Percentiles rank a stretch among this genome's conserved stretches.
Conservation (phyloP, 441 rosid genomes). For the Sinapis alba region DNA sequence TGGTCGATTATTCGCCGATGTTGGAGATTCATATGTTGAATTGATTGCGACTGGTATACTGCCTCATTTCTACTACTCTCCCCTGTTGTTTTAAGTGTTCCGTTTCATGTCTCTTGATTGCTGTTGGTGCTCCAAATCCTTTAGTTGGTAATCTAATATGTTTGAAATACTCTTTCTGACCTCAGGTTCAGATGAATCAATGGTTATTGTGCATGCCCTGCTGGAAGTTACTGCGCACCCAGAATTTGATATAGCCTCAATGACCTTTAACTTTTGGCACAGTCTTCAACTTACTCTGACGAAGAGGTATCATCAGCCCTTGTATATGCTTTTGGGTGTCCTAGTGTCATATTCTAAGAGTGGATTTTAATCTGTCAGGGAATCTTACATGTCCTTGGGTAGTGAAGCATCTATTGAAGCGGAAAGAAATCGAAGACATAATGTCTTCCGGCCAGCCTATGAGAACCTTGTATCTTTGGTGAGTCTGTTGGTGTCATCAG, state of each 20-base stretch:
- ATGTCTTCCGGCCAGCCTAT: constrained; percentile 72
- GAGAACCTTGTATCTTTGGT: constrained; percentile 94
- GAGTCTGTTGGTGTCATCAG: constrained; percentile 40
- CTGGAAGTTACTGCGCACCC: constrained; percentile 95
- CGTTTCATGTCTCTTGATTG: constrained; percentile 30
- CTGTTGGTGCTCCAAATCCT: constrained; percentile 16
- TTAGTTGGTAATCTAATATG: constrained; percentile 19
- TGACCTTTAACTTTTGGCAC: constrained; percentile 99
- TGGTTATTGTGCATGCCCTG: constrained; percentile 84
- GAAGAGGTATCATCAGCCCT: constrained; percentile 59
- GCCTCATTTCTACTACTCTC: constrained; percentile 24
- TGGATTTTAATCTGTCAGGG: constrained; percentile 60
- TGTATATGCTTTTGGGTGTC: constrained; percentile 22
- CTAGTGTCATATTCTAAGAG: constrained; percentile 33
- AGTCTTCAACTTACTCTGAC: constrained; percentile 92
- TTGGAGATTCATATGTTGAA: constrained; percentile 98
- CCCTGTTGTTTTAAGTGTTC: constrained; percentile 19
- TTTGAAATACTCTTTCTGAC: constrained; percentile 21
- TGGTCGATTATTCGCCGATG: constrained; percentile 95
- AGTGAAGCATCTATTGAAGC: constrained; percentile 73
- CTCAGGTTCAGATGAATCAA: constrained; percentile 87
- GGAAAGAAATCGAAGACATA: constrained; percentile 89
- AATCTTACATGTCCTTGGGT: constrained; percentile 65
- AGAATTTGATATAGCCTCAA: constrained; percentile 97
- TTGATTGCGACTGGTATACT: constrained; percentile 86